These are phyloP conservation scores for Fusarium virguliforme DNA, from an alignment of 2,329 filamentous ascomycete species.

Conservation along the genomic window DNA sequence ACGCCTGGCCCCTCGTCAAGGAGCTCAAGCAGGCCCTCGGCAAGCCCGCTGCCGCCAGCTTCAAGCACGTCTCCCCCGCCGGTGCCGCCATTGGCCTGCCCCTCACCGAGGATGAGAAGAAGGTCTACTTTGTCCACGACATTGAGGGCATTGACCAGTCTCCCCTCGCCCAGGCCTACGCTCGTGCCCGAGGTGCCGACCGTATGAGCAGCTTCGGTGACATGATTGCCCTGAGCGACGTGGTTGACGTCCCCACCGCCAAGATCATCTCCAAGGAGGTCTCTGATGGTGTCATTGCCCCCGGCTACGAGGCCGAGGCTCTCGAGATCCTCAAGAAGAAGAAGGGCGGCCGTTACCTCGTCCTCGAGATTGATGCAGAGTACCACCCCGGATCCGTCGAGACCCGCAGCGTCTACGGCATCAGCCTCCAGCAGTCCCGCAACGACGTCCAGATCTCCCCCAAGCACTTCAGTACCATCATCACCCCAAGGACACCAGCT, in stretches of 20 bases:
- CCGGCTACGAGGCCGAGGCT: slow-evolving; percentile 87
- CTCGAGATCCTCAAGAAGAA: slow-evolving; percentile 96
- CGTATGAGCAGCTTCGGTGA: slow-evolving; percentile 99
- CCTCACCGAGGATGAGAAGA: slow-evolving; percentile 88
- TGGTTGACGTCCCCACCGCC: slow-evolving; percentile 92
- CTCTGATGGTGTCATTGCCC: slow-evolving; percentile 95
- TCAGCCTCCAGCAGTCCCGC: slow-evolving; percentile 90
- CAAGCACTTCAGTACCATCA: slow-evolving; percentile 86
- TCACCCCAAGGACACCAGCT: slow-evolving; percentile 83
- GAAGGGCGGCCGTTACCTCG: slow-evolving; percentile 97
- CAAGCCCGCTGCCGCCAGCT: slow-evolving; percentile 92
- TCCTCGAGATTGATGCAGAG: slow-evolving; percentile 92
- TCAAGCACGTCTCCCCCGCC: slow-evolving; percentile 99
- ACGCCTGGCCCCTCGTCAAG: slow-evolving; percentile 97
- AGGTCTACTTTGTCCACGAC: slow-evolving; percentile 98
- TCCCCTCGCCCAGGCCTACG: slow-evolving; percentile 92
- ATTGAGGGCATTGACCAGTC: slow-evolving; percentile 91
- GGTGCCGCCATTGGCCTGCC: slow-evolving; percentile 95
- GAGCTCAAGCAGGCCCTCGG: slow-evolving; percentile 92
- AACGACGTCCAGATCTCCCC: slow-evolving; percentile 92
- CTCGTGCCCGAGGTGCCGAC: slow-evolving; percentile 94
- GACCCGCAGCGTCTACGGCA: slow-evolving; percentile 89
- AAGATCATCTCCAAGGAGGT: slow-evolving; percentile 99
- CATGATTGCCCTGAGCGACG: slow-evolving; percentile 91
- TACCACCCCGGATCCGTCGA: slow-evolving; percentile 88